Percentiles rank a stretch among this genome's conserved stretches.
phyloP scores from a whole-genome alignment of 2,329 filamentous ascomycete genomes.

The Trichoderma simmonsii region DNA sequence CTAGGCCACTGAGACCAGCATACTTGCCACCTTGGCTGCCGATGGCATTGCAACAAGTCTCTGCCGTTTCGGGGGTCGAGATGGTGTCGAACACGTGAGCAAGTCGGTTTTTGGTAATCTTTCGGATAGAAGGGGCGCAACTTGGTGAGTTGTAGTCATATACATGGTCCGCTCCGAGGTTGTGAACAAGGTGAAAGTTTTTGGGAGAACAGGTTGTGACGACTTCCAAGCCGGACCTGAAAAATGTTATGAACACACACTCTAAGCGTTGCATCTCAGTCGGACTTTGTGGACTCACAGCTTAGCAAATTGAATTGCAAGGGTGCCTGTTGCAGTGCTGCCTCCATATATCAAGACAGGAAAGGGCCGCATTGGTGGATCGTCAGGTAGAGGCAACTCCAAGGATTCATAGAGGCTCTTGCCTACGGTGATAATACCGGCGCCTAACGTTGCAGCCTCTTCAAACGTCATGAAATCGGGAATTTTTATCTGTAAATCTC shows the following conservation, averaged over 20 bases:
- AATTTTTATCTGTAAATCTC: conserved; percentile 41
- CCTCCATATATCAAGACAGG: conserved; percentile 46
- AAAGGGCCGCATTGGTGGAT: conserved; percentile 35
- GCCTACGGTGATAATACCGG: conserved; percentile 40
- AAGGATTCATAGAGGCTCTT: conserved; percentile 45
- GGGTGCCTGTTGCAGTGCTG: conserved; percentile 55
- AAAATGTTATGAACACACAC: neutral
- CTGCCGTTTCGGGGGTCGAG: conserved; percentile 19
- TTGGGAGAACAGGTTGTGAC: conserved; percentile 39
- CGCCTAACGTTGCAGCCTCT: conserved; percentile 43
- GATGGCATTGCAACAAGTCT: conserved; percentile 33
- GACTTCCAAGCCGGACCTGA: conserved; percentile 36
- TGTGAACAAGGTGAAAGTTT: conserved; percentile 36
- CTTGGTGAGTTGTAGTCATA: conserved; percentile 44
- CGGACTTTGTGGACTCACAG: conserved; percentile 16
- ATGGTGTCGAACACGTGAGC: conserved; percentile 9
- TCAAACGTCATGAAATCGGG: conserved; percentile 45
- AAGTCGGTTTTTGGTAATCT: neutral
- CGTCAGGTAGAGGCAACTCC: conserved; percentile 44
- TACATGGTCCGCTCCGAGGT: conserved; percentile 43
- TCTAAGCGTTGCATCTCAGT: neutral
- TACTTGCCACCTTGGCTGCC: conserved; percentile 36
- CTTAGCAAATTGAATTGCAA: conserved; percentile 45
- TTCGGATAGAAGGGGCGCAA: conserved; percentile 26
- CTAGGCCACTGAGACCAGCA: conserved; percentile 38